phyloP scores from a whole-genome alignment of 2,329 filamentous ascomycete genomes.

The Arthrobotrys pseudoclavata region DNA sequence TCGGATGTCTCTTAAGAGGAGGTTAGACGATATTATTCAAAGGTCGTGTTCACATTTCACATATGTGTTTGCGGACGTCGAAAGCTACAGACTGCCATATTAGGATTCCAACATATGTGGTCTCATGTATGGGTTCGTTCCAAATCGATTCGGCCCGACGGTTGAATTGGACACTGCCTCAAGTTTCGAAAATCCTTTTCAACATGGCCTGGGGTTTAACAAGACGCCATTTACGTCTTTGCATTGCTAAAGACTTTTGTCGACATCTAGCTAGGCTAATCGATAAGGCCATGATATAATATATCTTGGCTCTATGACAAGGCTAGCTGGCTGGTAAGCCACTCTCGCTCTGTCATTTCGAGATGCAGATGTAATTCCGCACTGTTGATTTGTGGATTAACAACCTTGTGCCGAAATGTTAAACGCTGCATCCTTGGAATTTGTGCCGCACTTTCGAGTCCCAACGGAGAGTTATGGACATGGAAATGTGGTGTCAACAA shows the following conservation, averaged over 20 bases:
- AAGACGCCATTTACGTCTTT: conserved; percentile 16
- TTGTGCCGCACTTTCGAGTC: conserved; percentile 19
- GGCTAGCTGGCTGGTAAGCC: neutral
- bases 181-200: conserved; percentile 12
- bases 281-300: conserved; percentile 13
- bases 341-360: conserved; percentile 1
- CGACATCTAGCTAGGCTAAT: conserved; percentile 5
- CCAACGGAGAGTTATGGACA: conserved; percentile 13
- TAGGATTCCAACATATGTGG: conserved; percentile 51
- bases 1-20: conserved; percentile 17
- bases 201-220: neutral
- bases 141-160: conserved; percentile 52
- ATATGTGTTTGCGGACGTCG: conserved; percentile 38
- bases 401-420: neutral
- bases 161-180: conserved; percentile 48
- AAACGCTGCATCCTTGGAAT: conserved; percentile 1
- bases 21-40: conserved; percentile 15
- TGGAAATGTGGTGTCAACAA: conserved; percentile 9
- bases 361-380: conserved; percentile 25
- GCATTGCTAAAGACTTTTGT: neutral
- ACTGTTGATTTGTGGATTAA: conserved; percentile 14
- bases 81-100: conserved; percentile 47
- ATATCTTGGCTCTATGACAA: conserved; percentile 12
- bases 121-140: conserved; percentile 39
- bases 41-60: conserved; percentile 15